Percentiles rank a stretch among this genome's conserved stretches.
phyloP scores from a whole-genome alignment of 768 basidiomycete genomes.

The Tephrocybe rancida region DNA sequence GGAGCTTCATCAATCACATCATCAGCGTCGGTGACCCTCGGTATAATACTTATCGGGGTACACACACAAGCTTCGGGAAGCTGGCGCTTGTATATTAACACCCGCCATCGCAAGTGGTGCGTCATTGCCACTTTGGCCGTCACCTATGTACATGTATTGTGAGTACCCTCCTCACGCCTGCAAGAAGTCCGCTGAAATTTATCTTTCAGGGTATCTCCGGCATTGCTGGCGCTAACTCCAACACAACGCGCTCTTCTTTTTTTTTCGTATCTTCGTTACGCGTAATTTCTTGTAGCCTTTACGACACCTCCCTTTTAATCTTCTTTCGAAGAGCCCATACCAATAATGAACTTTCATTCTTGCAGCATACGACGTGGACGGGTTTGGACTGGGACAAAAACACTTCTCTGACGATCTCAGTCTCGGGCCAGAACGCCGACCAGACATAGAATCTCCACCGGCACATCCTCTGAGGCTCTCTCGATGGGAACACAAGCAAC shows the following conservation, averaged over 20 bases:
- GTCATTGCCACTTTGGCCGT: background rate
- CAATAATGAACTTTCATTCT: too few species aligned
- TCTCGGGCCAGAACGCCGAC: constrained; percentile 78
- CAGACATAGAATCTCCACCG: constrained; percentile 63
- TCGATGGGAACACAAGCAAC: constrained; percentile 2
- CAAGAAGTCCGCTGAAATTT: background rate
- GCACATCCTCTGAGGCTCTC: constrained; percentile 28
- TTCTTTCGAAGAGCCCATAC: background rate
- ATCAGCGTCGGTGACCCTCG: background rate
- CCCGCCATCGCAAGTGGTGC: background rate
- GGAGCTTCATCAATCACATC: background rate
- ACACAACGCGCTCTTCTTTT: background rate
- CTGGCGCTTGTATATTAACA: background rate
- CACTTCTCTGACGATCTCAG: constrained; percentile 75
- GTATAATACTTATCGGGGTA: background rate
- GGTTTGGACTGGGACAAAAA: too few species aligned
- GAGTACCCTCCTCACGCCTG: background rate
- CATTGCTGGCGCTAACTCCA: background rate
- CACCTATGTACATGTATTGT: background rate
- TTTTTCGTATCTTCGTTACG: background rate
- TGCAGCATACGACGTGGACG: too few species aligned
- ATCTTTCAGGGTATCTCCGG: background rate
- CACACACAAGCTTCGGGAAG: background rate
- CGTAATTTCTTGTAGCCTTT: background rate
- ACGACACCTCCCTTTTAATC: background rate